Evolutionary conservation across 805 yeast genomes (phyloP), one percentile per base, ranked within the genome.

Genomic region (Nakazawaea wyomingensis): DNA sequence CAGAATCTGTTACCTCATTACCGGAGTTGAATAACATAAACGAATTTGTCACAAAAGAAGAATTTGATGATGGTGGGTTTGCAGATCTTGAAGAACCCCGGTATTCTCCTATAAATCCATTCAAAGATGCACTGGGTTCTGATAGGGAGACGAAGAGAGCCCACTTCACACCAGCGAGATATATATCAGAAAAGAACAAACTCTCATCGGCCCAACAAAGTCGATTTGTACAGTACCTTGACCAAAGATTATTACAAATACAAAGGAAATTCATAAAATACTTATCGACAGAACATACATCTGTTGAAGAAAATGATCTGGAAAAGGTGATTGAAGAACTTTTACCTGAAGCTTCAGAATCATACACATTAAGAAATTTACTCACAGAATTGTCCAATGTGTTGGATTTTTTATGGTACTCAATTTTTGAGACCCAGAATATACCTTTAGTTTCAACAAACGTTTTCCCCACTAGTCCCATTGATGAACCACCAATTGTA

Each of bases 401-500:
- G 2, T 51, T 82, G 3, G 76, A 72, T 37, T 65, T 85, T 32
- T 60, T 85, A 5, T 81, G 87, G 86, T 72, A 71, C 43, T 78
- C 88, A 0, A 65, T 82, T 1, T 56, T 59, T 28, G 56, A 59
- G 20, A 39, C 54, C n/a, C 54, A 58, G 24, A 51, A 49, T 2
- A 50, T 61, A 4, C 66, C 66, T 3, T 44, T 43, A 20, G 37
- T 60, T 8, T 10, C 7, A 3, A 50, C 55, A 26, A 32, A 31
- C 43, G 27, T 14, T n/a, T 16, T 11, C 3, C 13, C 14, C 2
- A 14, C n/a, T 3, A n/a, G 17, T 4, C 30, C 13, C 2, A 30
- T 24, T 1, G 10, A 29, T 4, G 44, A 35, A 28, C 34, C 39
- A 13, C 46, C 46, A 4, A 29, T 32, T 11, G 35, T 52, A 6